Evolutionary conservation across 2,329 filamentous ascomycete species (phyloP).

Genomic region (Sphaerulina populicola): DNA sequence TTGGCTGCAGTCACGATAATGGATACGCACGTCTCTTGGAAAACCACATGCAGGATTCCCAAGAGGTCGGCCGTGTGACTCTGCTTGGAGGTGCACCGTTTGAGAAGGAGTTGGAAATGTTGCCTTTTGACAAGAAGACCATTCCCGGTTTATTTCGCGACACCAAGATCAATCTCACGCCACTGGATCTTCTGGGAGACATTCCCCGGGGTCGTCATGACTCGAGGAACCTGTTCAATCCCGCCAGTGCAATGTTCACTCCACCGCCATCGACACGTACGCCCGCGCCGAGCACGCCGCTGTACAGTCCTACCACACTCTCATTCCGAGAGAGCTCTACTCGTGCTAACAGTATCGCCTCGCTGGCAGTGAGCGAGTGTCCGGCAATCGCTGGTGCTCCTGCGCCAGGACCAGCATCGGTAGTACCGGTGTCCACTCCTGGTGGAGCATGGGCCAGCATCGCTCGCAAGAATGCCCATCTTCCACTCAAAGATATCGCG

Average conservation of each 20-base stretch:
- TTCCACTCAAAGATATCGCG: slow-evolving; percentile 19
- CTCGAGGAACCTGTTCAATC: slow-evolving; percentile 26
- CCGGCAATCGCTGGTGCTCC: slow-evolving; percentile 3
- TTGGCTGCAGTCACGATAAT: slow-evolving; percentile 52
- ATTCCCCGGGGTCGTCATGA: slow-evolving; percentile 23
- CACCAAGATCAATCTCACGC: slow-evolving; percentile 37
- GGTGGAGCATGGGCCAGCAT: slow-evolving; percentile 19
- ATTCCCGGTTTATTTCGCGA: slow-evolving; percentile 48
- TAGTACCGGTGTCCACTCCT: neutral
- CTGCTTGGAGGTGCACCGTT: slow-evolving; percentile 51
- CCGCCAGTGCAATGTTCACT: slow-evolving; percentile 26
- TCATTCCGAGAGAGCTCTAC: slow-evolving; percentile 13
- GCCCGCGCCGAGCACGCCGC: slow-evolving; percentile 14
- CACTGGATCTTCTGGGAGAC: slow-evolving; percentile 23
- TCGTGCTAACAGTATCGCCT: slow-evolving; percentile 18
- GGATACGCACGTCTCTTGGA: slow-evolving; percentile 48
- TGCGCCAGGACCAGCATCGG: neutral
- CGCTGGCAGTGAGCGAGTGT: slow-evolving; percentile 18
- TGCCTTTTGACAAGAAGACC: slow-evolving; percentile 46
- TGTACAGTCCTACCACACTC: slow-evolving; percentile 13
- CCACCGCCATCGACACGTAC: slow-evolving; percentile 16
- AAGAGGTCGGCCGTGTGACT: slow-evolving; percentile 44
- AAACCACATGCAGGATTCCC: slow-evolving; percentile 40
- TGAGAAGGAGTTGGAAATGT: slow-evolving; percentile 43
- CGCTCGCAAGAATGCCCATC: slow-evolving; percentile 14